Evolutionary conservation across 1,284 basidiomycete genomes (phyloP), one percentile per base, ranked within the genome.

Genomic region (Melampsora americana): DNA sequence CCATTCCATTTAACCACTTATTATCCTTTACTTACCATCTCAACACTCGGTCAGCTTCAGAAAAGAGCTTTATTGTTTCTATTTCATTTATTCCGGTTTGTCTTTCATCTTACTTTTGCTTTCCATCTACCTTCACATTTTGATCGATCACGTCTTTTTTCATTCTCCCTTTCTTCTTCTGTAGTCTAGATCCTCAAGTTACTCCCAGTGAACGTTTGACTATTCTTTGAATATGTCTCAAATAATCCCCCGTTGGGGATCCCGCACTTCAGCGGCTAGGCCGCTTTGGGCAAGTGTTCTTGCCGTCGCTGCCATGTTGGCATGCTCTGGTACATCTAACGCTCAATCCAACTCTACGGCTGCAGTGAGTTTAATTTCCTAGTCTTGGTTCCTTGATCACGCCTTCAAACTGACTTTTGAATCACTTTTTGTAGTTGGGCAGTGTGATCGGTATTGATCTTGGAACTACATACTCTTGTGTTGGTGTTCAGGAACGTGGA

Each of bases 401-500:
- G 14, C 12, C 42, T 42, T 42, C 12, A 42, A 42, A 42, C 42
- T 42, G 42, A 42, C 42, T 14, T 42, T 42, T 42, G 42, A 42
- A 42, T 42, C 12, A 7, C 32, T 30, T 50, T 60, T 2, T 66
- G 12, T 53, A 75, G 72, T 64, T 67, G 23, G 72, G 72, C 77
- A 81, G 81, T 69, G 82, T 80, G 66, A 82, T 84, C 78, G 84
- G 86, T 84, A 86, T 87, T 81, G 86, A 86, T 83, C 79, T 87
- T 75, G 86, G 86, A 82, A 87, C 86, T n/a, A 87, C 86, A 65
- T 87, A 86, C 81, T 86, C 85, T 79, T 86, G 85, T 83, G 85
- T 86, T 69, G 86, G 93, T 87, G 92, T 97, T 74, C 92, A 95
- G 85, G 90, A 90, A 77, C 90, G 90, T 78, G 95, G 93, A 80